Base-by-base conservation (phyloP, 169 alveolate species). In the Cryptosporidium sp. region DNA sequence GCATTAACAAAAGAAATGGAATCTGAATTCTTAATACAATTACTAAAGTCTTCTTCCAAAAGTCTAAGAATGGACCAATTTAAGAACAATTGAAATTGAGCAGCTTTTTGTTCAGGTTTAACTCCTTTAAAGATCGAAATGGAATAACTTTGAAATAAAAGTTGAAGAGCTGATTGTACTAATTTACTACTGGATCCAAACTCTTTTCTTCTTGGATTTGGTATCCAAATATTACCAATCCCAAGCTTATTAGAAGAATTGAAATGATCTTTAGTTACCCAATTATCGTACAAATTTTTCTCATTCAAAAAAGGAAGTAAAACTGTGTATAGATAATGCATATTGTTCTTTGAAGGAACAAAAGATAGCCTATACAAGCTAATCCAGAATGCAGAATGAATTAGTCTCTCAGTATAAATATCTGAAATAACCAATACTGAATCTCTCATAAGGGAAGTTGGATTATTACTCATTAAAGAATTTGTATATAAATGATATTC, bases 301-400 rank as follows among this genome's bases (percentile, higher is more conserved):
- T 92, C 84, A 73, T 94, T 94, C 45, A 94, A 87, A 87, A 92
- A 94, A 9, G 96, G 97, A 29, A 94, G 80, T 69, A 94, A 93
- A 52, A 94, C 94, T n/a, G 93, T 93, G 58, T 94, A 94, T 51
- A 94, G 93, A 68, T 92, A 91, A 51, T 93, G 96, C 50, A 92
- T 93, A 85, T 94, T 94, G 52, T 91, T 93, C 12, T 84, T 48
- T 73, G 93, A 94, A 21, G 97, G 94, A 31, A 86, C 92, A 61
- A 92, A 92, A 92, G 93, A 86, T 33, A 94, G 75, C 31, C 97
- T 85, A 87, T 92, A 94, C 52, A 94, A 70, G 68, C 95, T 86
- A 71, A 94, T 92, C 97, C 97, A 94, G 84, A 94, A 94, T 26
- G 96, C 75, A 18, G 95, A 91, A 85, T 94, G 96, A 29, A 94